Percentiles rank a stretch among this genome's conserved stretches.
Evolutionary conservation across 495 filamentous ascomycete species (phyloP).

Genomic region (Aspergillus coremiiformis): DNA sequence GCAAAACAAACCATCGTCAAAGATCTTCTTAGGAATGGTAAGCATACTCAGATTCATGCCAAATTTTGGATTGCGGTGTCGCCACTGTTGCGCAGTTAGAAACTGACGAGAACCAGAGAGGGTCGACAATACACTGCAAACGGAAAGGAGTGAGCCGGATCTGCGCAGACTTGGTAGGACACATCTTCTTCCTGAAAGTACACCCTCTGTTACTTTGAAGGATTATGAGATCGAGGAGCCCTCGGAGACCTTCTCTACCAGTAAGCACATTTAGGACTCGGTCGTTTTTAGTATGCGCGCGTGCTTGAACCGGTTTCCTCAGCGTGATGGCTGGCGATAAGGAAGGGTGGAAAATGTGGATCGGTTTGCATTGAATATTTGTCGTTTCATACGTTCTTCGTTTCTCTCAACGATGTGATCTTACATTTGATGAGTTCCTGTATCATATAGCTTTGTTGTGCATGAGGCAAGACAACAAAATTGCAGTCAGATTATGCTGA

Average conservation of each 20-base stretch:
- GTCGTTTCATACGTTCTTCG: not conserved
- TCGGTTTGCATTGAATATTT: not conserved
- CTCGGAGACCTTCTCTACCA: slow-evolving; percentile 3
- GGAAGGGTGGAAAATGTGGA: not conserved
- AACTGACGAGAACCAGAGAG: slow-evolving; percentile 6
- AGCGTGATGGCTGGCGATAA: not conserved
- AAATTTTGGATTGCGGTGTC: not conserved
- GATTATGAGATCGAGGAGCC: slow-evolving; percentile 39
- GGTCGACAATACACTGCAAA: slow-evolving; percentile 11
- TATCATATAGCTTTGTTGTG: slow-evolving; percentile 8
- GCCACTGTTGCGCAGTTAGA: not conserved
- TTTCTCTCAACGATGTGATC: not conserved
- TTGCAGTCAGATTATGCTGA: slow-evolving; percentile 30
- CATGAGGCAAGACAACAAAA: slow-evolving; percentile 4
- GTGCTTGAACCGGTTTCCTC: too few relatives aligned
- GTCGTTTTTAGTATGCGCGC: too few relatives aligned
- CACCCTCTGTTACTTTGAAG: slow-evolving; percentile 24
- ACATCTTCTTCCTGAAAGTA: slow-evolving; percentile 21
- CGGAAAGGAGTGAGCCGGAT: slow-evolving; percentile 20
- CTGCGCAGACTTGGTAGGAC: slow-evolving; percentile 26
- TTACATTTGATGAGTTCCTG: slow-evolving; percentile 6
- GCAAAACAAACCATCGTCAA: slow-evolving; percentile 30
- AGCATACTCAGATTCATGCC: not conserved
- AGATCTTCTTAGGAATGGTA: slow-evolving; percentile 32
- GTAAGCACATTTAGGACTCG: slow-evolving; percentile 5